Conservation (phyloP, 108 stramenopile species). For the Conticribra weissflogii region DNA sequence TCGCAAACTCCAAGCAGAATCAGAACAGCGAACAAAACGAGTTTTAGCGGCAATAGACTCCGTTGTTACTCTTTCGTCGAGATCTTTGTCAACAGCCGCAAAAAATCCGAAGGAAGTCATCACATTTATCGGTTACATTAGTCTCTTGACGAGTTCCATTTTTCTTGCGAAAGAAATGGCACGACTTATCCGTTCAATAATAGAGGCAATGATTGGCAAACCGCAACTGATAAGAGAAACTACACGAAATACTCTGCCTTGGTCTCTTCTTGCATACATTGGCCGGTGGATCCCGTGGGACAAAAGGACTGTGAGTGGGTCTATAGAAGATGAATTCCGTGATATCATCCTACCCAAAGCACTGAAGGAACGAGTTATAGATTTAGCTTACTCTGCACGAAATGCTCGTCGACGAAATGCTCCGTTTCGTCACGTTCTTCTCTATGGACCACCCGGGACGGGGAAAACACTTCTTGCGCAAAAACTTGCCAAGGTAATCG, state of each 20-base stretch:
- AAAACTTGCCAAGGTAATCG: constrained; percentile 61
- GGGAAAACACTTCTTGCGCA: constrained; percentile 77
- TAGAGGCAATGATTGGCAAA: constrained; percentile 71
- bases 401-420: constrained; percentile 73
- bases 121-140: constrained; percentile 48
- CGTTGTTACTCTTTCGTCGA: constrained; percentile 34
- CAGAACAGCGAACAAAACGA: constrained; percentile 64
- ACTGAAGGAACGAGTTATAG: constrained; percentile 66
- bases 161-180: constrained; percentile 56
- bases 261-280: constrained; percentile 28
- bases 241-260: constrained; percentile 44
- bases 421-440: constrained; percentile 76
- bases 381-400: constrained; percentile 65
- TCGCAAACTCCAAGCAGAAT: constrained; percentile 62
- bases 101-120: constrained; percentile 50
- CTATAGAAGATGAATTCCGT: constrained; percentile 47
- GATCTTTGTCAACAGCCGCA: constrained; percentile 19
- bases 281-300: constrained; percentile 25
- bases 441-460: constrained; percentile 66
- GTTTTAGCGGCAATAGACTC: constrained; percentile 68
- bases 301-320: constrained; percentile 8
- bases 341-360: constrained; percentile 67
- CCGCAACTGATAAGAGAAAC: constrained; percentile 82
- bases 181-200: constrained; percentile 46
- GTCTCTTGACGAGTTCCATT: constrained; percentile 42